These are phyloP conservation scores for Populus ilicifolia DNA, from an alignment of 345 rosid species.

Conservation along the genomic window DNA sequence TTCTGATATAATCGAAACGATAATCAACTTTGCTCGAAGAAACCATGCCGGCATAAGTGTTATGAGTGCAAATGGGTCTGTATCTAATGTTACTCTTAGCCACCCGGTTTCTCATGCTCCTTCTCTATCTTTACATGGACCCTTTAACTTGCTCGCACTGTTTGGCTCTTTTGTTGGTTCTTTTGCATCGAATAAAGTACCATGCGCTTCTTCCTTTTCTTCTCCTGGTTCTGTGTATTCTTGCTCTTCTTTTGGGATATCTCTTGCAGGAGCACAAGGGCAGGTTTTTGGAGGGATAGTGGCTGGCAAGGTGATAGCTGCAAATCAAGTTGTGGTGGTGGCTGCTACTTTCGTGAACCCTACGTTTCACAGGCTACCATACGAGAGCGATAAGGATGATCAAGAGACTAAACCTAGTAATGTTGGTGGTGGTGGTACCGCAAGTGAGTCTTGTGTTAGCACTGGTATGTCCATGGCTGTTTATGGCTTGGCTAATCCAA, in stretches of 20 bases:
- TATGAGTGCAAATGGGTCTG: slow-evolving; percentile 43
- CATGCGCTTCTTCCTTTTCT: not conserved
- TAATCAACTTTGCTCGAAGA: slow-evolving; percentile 33
- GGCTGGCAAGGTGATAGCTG: slow-evolving; percentile 43
- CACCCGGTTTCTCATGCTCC: slow-evolving; percentile 37
- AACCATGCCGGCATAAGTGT: slow-evolving; percentile 30
- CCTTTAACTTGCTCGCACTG: slow-evolving; percentile 41
- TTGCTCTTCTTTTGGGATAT: slow-evolving; percentile 35
- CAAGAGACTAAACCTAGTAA: slow-evolving; percentile 12
- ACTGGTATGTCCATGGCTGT: slow-evolving; percentile 18
- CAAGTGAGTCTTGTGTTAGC: slow-evolving; percentile 10
- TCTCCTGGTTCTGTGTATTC: not conserved
- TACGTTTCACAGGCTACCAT: slow-evolving; percentile 28
- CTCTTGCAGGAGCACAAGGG: slow-evolving; percentile 45
- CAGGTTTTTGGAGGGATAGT: slow-evolving; percentile 53
- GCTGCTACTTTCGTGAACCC: slow-evolving; percentile 37
- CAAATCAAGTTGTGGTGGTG: slow-evolving; percentile 35
- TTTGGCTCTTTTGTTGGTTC: slow-evolving; percentile 37
- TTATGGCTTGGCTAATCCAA: slow-evolving; percentile 20
- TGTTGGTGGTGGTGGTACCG: slow-evolving; percentile 4
- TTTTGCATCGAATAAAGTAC: not conserved
- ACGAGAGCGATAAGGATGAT: slow-evolving; percentile 14
- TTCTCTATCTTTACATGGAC: slow-evolving; percentile 36
- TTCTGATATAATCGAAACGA: slow-evolving; percentile 36
- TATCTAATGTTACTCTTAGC: slow-evolving; percentile 43